phyloP scores from a whole-genome alignment of 2,329 filamentous ascomycete species.

The Aspergillus sp. region DNA sequence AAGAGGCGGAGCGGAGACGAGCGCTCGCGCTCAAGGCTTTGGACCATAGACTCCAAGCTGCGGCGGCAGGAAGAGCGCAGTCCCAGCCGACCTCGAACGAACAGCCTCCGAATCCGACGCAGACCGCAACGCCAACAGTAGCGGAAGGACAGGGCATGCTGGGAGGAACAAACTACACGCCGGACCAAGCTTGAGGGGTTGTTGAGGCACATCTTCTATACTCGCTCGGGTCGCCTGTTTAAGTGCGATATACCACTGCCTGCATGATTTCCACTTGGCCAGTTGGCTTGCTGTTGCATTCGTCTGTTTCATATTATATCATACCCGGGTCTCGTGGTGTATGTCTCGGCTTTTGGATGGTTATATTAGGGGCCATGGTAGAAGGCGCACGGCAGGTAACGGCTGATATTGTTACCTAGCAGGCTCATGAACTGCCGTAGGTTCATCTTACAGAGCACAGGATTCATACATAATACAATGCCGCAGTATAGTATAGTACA shows the following conservation, averaged over 20 bases:
- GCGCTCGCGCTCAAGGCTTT: conserved; percentile 83
- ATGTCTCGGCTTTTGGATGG: not conserved
- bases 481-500: conserved; percentile 3
- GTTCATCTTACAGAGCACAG: not conserved
- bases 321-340: not conserved
- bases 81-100: conserved; percentile 23
- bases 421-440: not conserved
- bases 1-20: conserved; percentile 82
- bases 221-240: not conserved
- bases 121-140: conserved; percentile 48
- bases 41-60: conserved; percentile 84
- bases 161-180: conserved; percentile 61
- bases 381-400: too few relatives aligned
- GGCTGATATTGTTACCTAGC: not conserved
- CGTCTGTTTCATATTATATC: not conserved
- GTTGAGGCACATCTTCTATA: conserved; percentile 2
- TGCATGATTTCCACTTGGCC: not conserved
- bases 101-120: conserved; percentile 24
- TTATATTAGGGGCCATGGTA: not conserved
- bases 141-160: conserved; percentile 50
- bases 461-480: conserved; percentile 3
- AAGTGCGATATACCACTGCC: not conserved
- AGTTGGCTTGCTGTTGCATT: not conserved
- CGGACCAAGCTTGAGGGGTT: conserved; percentile 43
- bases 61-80: conserved; percentile 49